Evolutionary conservation across 352 stramenopile species (phyloP), one percentile per base, ranked within the genome.

Genomic region (Phytophthora agathidicida): DNA sequence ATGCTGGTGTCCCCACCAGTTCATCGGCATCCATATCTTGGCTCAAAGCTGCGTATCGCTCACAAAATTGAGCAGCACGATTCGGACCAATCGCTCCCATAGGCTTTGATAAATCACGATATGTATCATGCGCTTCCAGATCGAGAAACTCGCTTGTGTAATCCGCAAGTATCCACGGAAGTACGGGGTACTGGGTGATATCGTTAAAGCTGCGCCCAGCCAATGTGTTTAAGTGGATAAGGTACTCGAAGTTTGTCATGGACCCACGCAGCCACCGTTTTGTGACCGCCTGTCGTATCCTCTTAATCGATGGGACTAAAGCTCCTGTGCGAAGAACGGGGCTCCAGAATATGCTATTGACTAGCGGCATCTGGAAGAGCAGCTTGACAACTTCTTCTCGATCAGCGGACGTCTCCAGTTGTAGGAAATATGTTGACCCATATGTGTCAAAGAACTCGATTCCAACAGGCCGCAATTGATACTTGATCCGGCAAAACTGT

Each of bases 181-280:
- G 98, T 1, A 93, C 93, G 3, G 97, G 97, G 65, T 99, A 99
- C 70, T 99, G 97, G 31, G 92, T 98, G n/a, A 99, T 92, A 53
- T 99, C 96, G 73, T 98, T 99, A 62, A 98, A 98, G 48, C 83
- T 98, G 37, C 97, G 72, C 3, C 97, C 97, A 3, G 94, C 97
- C 7, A 99, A 71, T 0, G 94, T 96, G 70, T 99, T 99, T 26
- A 99, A 71, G 65, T 98, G 84, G 43, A 98, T 96, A 14, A 99
- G 70, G 65, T 99, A 99, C 57, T 99, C 97, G 68, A 98, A 99
- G 53, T 92, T 94, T 1, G 82, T 90, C 14, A 94, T 85, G 0
- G 45, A 47, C 0, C 86, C 82, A 13, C 83, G 79, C 9, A 85
- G 36, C 83, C 83, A 93, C 24, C 80, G 72, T 45, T 93, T 93